Evolutionary conservation across 176 grass and related monocot genomes (phyloP).

Genomic region (Neostapfia colusana): DNA sequence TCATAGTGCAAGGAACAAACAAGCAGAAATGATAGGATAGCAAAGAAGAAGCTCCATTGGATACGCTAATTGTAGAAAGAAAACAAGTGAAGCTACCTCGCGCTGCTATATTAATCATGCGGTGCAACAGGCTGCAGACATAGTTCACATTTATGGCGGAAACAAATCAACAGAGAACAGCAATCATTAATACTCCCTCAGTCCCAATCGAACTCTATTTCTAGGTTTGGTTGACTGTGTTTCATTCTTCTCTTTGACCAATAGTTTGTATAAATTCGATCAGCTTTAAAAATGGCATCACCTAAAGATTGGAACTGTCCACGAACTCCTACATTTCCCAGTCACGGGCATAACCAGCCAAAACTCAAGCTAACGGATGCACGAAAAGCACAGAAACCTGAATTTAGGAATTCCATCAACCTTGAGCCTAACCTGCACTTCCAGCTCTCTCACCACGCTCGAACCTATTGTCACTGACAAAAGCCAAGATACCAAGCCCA

Average conservation of each 20-base stretch:
- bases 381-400: not conserved
- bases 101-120: not conserved
- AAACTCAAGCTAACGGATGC: conserved; percentile 17
- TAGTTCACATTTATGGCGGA: conserved; percentile 30
- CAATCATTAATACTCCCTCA: conserved; percentile 1
- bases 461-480: conserved; percentile 9
- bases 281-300: not conserved
- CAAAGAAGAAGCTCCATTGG: not conserved
- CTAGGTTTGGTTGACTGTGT: too few relatives aligned
- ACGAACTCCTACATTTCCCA: conserved; percentile 9
- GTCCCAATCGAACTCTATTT: too few relatives aligned
- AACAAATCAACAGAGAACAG: conserved; percentile 7
- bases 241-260: too few relatives aligned
- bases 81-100: conserved; percentile 8
- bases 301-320: not conserved
- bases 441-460: conserved; percentile 19
- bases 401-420: conserved; percentile 12
- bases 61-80: conserved; percentile 21
- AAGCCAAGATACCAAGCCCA: conserved; percentile 13
- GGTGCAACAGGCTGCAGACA: not conserved
- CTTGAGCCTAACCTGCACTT: not conserved
- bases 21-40: conserved; percentile 4
- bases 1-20: conserved; percentile 1
- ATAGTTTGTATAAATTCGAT: too few relatives aligned
- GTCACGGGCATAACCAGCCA: not conserved